Base-by-base conservation (phyloP, 179 eudicot genomes). In the Corrigiola litoralis region DNA sequence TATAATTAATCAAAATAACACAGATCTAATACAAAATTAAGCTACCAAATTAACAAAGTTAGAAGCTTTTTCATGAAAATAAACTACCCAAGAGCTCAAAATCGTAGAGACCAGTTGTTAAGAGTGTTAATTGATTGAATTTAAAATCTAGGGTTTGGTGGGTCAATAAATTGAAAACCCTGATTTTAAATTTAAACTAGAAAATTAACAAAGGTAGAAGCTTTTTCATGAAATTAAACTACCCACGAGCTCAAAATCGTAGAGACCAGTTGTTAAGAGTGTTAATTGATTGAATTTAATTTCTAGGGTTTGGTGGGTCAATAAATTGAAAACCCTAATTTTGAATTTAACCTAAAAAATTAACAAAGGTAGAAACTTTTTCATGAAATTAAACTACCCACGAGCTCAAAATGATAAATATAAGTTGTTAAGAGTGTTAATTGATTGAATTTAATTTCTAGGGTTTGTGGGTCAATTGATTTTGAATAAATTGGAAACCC, bases 241-340 rank as follows among this genome's bases (percentile, higher is more conserved):
- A 56, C 31, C 9, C 17, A 55, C 24, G 4, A 32, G 9, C 10
- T 34, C 10, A 23, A 25, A 32, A 31, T 8, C 14, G 18, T 16
- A 41, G 4, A 33, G 21, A 20, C n/a, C n/a, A n/a, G n/a, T n/a
- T n/a, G n/a, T n/a, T n/a, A 33, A 11, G 21, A 29, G 13, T 27
- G 16, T 5, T 23, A 28, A 29, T n/a, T 29, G 21, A 25, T 5
- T 45, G 20, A 28, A 4, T 53, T 53, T 11, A 53, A 53, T 8
- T 53, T 53, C 21, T 53, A 53, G 58, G 58, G 58, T 53, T 53
- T 29, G 11, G 12, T 16, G n/a, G n/a, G n/a, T n/a, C n/a, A n/a
- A n/a, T n/a, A n/a, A n/a, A n/a, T n/a, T n/a, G n/a, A n/a, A n/a
- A n/a, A n/a, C n/a, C n/a, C n/a, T n/a, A n/a, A n/a, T n/a, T n/a